These are phyloP conservation scores for Penicillium freii DNA, from an alignment of 2,329 filamentous ascomycete species.

Conservation along the genomic window DNA sequence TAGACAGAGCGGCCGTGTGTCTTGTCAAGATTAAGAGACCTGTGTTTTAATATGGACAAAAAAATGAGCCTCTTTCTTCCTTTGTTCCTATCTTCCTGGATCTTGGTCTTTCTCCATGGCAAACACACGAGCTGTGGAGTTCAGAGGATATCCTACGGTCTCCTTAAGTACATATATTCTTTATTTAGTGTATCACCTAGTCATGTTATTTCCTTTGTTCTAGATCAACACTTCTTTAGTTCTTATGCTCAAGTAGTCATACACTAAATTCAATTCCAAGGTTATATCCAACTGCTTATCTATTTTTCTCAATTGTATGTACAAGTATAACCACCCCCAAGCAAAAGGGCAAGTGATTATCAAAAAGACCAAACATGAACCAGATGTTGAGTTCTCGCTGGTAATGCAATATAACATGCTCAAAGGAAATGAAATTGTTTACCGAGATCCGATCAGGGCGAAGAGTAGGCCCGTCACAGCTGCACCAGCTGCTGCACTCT, in stretches of 20 bases:
- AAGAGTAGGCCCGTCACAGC: slow-evolving; percentile 55
- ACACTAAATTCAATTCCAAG: slow-evolving; percentile 10
- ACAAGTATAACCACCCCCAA: slow-evolving; percentile 12
- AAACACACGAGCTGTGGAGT: slow-evolving; percentile 10
- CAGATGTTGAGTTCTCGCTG: not conserved
- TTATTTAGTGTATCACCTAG: slow-evolving; percentile 30
- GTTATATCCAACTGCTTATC: slow-evolving; percentile 11
- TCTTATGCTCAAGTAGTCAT: slow-evolving; percentile 11
- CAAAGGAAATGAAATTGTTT: slow-evolving; percentile 10
- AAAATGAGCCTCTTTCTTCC: slow-evolving; percentile 33
- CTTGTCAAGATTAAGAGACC: slow-evolving; percentile 40
- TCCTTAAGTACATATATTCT: slow-evolving; percentile 30
- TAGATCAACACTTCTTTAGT: not conserved
- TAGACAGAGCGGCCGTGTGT: slow-evolving; percentile 37
- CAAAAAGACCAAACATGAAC: slow-evolving; percentile 1
- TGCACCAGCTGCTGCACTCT: slow-evolving; percentile 67
- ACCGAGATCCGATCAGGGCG: slow-evolving; percentile 50
- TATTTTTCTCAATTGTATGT: slow-evolving; percentile 22
- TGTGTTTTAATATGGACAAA: slow-evolving; percentile 43
- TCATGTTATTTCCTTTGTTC: slow-evolving; percentile 33
- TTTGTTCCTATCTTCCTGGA: slow-evolving; percentile 24
- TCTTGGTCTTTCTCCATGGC: slow-evolving; percentile 10
- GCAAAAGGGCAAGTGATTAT: slow-evolving; percentile 4
- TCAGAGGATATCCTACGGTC: slow-evolving; percentile 14
- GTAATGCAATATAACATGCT: slow-evolving; percentile 9